Percentiles rank a stretch among this genome's conserved stretches.
phyloP scores from a whole-genome alignment of 202 grass and related monocot species.

The Setaria viridis region DNA sequence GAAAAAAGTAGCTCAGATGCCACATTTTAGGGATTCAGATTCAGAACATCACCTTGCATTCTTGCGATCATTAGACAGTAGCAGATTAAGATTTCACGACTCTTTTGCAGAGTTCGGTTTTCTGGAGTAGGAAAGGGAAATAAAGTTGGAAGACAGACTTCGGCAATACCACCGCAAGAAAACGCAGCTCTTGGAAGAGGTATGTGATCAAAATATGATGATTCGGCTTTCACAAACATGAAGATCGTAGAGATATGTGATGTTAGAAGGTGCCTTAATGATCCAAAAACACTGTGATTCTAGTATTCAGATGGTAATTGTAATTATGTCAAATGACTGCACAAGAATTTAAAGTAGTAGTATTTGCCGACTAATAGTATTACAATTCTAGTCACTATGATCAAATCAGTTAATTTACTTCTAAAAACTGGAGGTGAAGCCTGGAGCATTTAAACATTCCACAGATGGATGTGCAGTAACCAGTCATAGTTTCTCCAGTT shows the following conservation, averaged over 20 bases:
- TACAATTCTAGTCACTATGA: neutral
- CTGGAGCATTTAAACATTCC: slow-evolving; percentile 19
- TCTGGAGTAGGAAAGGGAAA: slow-evolving; percentile 46
- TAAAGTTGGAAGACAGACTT: slow-evolving; percentile 23
- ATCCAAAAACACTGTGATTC: neutral
- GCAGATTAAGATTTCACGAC: slow-evolving; percentile 26
- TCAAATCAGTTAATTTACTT: slow-evolving; percentile 8
- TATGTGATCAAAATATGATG: slow-evolving; percentile 39
- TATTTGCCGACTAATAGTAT: neutral
- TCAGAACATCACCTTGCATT: neutral
- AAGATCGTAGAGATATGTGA: neutral
- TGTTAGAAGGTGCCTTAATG: neutral
- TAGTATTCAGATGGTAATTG: neutral
- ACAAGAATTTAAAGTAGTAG: neutral
- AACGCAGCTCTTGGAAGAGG: slow-evolving; percentile 38
- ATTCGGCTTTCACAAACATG: neutral
- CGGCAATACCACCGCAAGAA: slow-evolving; percentile 17
- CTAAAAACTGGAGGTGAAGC: neutral
- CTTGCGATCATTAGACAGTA: slow-evolving; percentile 19
- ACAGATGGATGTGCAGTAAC: neutral
- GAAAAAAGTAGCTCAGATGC: neutral
- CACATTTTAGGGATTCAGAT: slow-evolving; percentile 1
- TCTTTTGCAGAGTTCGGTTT: slow-evolving; percentile 49
- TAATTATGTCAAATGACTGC: neutral
- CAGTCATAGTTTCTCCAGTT: neutral